phyloP scores from a whole-genome alignment of 768 basidiomycete genomes.

The Lactarius deliciosus region DNA sequence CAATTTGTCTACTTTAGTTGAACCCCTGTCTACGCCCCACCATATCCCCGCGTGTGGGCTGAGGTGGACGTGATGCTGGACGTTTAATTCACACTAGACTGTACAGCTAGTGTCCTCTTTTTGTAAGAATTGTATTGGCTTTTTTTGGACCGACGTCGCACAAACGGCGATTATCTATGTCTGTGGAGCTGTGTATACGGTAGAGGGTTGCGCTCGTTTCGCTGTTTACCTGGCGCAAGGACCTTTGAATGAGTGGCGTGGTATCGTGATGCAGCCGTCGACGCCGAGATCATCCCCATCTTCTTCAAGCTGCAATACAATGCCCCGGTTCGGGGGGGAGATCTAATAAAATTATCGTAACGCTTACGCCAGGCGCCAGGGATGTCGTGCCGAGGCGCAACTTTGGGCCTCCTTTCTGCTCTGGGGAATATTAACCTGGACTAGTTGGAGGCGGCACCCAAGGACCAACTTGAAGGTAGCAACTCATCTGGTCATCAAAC shows the following conservation, averaged over 20 bases:
- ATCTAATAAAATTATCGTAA: not conserved
- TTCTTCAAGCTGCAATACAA: not conserved
- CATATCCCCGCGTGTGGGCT: conserved; percentile 1
- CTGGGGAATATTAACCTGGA: not conserved
- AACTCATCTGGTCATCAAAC: not conserved
- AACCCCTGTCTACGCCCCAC: not conserved
- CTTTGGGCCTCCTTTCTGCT: not conserved
- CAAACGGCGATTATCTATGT: not conserved
- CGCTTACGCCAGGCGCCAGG: not conserved
- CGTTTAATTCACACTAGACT: conserved; percentile 13
- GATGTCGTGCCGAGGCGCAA: conserved; percentile 1
- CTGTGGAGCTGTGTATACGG: not conserved
- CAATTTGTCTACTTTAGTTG: conserved; percentile 7
- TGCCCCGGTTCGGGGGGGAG: not conserved
- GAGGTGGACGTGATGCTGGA: not conserved
- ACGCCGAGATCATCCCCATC: not conserved
- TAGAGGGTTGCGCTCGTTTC: not conserved
- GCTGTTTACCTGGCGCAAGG: not conserved
- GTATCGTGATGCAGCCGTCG: not conserved
- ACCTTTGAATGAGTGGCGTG: not conserved
- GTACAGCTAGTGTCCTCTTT: conserved; percentile 2
- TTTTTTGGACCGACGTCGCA: not conserved
- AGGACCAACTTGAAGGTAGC: not conserved
- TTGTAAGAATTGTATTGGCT: conserved; percentile 11
- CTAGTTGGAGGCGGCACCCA: not conserved